phyloP scores from a whole-genome alignment of 108 stramenopile genomes.

The Mediolabrus comicus region DNA sequence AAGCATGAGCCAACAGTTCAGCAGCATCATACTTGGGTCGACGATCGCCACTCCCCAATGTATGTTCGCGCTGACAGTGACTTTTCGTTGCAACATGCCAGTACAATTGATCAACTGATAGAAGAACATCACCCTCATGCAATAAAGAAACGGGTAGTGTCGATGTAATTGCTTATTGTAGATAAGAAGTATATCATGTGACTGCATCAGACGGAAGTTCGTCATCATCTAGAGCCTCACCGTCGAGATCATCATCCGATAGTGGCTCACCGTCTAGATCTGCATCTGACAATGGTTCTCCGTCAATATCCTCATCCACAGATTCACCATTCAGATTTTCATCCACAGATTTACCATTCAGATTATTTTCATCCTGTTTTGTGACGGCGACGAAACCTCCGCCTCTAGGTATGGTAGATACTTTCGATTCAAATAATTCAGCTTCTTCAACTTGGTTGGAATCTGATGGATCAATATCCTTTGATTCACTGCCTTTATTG shows the following conservation, averaged over 20 bases:
- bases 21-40: slow-evolving; percentile 50
- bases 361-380: slow-evolving; percentile 1
- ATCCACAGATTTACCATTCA: not conserved
- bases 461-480: not conserved
- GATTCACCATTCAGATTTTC: slow-evolving; percentile 14
- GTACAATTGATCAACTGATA: slow-evolving; percentile 25
- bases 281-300: slow-evolving; percentile 3
- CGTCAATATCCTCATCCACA: slow-evolving; percentile 2
- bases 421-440: not conserved
- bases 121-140: slow-evolving; percentile 39
- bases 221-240: slow-evolving; percentile 29
- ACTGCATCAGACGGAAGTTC: too few species aligned
- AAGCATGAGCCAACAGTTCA: not conserved
- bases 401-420: slow-evolving; percentile 32
- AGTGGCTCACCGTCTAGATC: slow-evolving; percentile 16
- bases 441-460: not conserved
- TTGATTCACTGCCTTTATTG: not conserved
- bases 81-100: slow-evolving; percentile 39
- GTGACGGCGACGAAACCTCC: slow-evolving; percentile 10
- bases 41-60: slow-evolving; percentile 61
- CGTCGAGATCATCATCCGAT: slow-evolving; percentile 32
- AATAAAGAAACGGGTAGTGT: slow-evolving; percentile 21
- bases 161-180: slow-evolving; percentile 16
- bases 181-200: too few species aligned
- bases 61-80: slow-evolving; percentile 59